phyloP scores from a whole-genome alignment of 495 filamentous ascomycete genomes.

The Lineolata rhizophorae region DNA sequence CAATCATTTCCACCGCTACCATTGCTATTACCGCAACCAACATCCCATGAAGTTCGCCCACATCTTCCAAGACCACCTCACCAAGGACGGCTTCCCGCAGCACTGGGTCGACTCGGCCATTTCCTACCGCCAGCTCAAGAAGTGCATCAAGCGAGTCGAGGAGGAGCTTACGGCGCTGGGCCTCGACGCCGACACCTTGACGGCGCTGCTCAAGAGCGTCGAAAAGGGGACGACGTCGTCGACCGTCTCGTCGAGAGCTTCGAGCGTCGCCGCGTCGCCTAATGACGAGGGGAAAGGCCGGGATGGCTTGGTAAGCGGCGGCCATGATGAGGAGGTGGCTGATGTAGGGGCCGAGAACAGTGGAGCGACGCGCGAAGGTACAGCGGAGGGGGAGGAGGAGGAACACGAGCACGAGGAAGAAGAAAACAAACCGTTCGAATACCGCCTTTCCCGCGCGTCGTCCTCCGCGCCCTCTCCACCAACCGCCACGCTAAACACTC shows the following conservation, averaged over 20 bases:
- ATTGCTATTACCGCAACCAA: not conserved
- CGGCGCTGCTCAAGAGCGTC: conserved; percentile 19
- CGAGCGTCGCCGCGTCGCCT: too few relatives aligned
- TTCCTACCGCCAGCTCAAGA: conserved; percentile 52
- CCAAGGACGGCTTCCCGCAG: conserved; percentile 30
- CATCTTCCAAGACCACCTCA: conserved; percentile 34
- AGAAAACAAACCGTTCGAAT: conserved; percentile 8
- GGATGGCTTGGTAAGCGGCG: too few relatives aligned
- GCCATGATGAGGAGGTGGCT: too few relatives aligned
- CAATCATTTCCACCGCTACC: not conserved
- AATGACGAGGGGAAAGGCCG: conserved; percentile 2
- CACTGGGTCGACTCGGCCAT: conserved; percentile 50
- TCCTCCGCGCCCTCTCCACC: not conserved
- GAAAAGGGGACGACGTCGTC: conserved; percentile 1
- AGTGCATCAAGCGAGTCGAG: conserved; percentile 46
- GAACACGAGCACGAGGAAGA: conserved; percentile 1
- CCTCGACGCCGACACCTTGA: conserved; percentile 35
- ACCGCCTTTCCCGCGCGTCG: conserved; percentile 4
- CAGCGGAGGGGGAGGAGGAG: not conserved
- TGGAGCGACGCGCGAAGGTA: conserved; percentile 2
- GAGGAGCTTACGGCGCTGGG: conserved; percentile 37
- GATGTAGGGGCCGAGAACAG: too few relatives aligned
- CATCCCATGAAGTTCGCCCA: conserved; percentile 59
- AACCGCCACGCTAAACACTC: too few relatives aligned
- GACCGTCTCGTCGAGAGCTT: too few relatives aligned